Base-by-base conservation (phyloP, 1,284 basidiomycete genomes). In the Earliella scabrosa region DNA sequence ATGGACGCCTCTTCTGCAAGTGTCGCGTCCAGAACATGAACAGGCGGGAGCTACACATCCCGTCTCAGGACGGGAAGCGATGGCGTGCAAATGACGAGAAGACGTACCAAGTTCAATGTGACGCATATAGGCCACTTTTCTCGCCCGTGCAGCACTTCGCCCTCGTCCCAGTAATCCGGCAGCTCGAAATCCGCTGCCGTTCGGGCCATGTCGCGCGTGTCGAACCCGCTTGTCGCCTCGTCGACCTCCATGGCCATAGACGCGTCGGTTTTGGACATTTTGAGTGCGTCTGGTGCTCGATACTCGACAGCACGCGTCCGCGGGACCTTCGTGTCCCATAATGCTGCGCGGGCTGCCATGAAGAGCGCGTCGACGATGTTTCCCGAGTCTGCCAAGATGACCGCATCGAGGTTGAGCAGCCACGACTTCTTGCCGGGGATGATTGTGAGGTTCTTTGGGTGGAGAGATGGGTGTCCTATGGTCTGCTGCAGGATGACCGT, bases 111-210 rank as follows among this genome's bases (percentile, higher is more conserved):
- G 61, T 93, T 92, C 53, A 93, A 67, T 0, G 91, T 92, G 27
- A 93, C 74, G 59, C 83, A 85, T 11, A 93, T 76, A 2, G 92
- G 92, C 85, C 92, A 90, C 11, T 66, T 59, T 4, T 87, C 82
- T 50, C 82, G 73, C 2, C 82, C 83, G 45, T 74, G 77, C 39
- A 93, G 68, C 5, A 75, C 71, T 53, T 86, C 86, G 0, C 92
- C 92, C 64, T 92, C 90, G 61, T 92, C 91, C 90, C 90, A 92
- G 60, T 87, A 90, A 71, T 93, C 91, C 14, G 83, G 79, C 20
- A 93, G 76, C 71, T 94, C 92, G 66, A 93, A 93, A 68, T 94
- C 92, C 3, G 81, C 80, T 4, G 86, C 86, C 9, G 70, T 72
- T 27, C 59, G 68, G 31, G 63, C 62, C 50, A 79, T 70, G 13